A percentile compares a stretch with the other conserved stretches of the same genome.
Conservation (phyloP, 768 basidiomycete genomes). For the Xerocomus potaroensis region DNA sequence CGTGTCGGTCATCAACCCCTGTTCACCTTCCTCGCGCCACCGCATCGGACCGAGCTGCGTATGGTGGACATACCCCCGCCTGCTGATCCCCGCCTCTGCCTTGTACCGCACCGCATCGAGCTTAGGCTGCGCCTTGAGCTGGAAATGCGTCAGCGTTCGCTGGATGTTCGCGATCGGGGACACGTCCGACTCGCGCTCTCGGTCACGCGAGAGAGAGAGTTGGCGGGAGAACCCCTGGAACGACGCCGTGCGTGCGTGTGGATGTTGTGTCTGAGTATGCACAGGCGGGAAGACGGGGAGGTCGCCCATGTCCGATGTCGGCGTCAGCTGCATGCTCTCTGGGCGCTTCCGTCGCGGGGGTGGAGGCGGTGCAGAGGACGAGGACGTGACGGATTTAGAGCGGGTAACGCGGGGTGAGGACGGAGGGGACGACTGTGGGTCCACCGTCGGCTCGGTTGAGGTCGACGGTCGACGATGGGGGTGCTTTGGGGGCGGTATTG, state of each 20-base stretch:
- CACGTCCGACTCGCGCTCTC: constrained; percentile 19
- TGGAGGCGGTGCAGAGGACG: constrained; percentile 38
- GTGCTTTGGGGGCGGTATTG: constrained; percentile 47
- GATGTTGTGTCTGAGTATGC: constrained; percentile 9
- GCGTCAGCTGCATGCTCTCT: constrained; percentile 56
- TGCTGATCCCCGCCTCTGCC: constrained; percentile 63
- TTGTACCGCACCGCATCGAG: constrained; percentile 65
- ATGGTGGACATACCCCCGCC: constrained; percentile 52
- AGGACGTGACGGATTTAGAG: constrained; percentile 48
- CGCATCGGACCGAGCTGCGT: constrained; percentile 20
- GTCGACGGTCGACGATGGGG: constrained; percentile 44
- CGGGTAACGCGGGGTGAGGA: constrained; percentile 42
- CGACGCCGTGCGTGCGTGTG: constrained; percentile 18
- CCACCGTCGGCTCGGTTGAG: constrained; percentile 20
- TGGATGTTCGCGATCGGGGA: constrained; percentile 41
- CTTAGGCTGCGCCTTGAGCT: constrained; percentile 44
- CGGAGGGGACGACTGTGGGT: constrained; percentile 24
- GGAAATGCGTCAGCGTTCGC: constrained; percentile 38
- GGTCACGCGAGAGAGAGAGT: constrained; percentile 33
- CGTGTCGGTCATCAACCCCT: constrained; percentile 36
- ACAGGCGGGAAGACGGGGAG: constrained; percentile 7
- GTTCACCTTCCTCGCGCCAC: constrained; percentile 34
- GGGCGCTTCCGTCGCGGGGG: constrained; percentile 52
- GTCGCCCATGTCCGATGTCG: constrained; percentile 13
- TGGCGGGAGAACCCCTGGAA: constrained; percentile 34